These are phyloP conservation scores for Ceratocystis papillata DNA, from an alignment of 2,329 filamentous ascomycete genomes.

Conservation along the genomic window DNA sequence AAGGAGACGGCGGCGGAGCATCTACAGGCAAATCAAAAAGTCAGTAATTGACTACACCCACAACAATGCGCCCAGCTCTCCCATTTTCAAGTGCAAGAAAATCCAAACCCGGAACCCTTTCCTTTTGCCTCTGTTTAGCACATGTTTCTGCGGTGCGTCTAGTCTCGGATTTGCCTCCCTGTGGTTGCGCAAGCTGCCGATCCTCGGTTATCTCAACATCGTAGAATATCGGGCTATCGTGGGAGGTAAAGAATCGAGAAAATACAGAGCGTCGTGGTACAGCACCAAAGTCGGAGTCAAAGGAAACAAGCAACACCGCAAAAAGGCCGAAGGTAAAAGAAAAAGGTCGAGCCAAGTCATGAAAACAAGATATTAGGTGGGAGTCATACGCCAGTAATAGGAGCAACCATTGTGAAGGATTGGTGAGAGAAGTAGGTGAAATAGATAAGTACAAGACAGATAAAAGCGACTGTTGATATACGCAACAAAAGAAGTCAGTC, in stretches of 20 bases:
- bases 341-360: background rate
- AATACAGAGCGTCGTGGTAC: background rate
- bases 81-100: background rate
- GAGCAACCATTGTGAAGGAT: conserved; percentile 28
- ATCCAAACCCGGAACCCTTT: background rate
- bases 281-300: background rate
- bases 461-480: background rate
- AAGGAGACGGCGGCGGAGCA: conserved; percentile 50
- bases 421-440: background rate
- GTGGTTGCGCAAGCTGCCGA: background rate
- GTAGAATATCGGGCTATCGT: background rate
- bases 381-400: conserved; percentile 49
- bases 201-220: background rate
- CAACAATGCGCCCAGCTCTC: background rate
- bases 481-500: conserved; percentile 3
- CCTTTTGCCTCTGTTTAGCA: background rate
- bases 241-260: background rate
- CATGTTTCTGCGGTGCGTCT: background rate
- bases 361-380: conserved; percentile 30
- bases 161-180: background rate
- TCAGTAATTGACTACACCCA: conserved; percentile 12
- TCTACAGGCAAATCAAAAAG: conserved; percentile 33
- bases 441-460: conserved; percentile 9
- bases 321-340: background rate
- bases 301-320: background rate